Base-by-base conservation (phyloP, 2,329 filamentous ascomycete species). In the Alternaria brassicae region DNA sequence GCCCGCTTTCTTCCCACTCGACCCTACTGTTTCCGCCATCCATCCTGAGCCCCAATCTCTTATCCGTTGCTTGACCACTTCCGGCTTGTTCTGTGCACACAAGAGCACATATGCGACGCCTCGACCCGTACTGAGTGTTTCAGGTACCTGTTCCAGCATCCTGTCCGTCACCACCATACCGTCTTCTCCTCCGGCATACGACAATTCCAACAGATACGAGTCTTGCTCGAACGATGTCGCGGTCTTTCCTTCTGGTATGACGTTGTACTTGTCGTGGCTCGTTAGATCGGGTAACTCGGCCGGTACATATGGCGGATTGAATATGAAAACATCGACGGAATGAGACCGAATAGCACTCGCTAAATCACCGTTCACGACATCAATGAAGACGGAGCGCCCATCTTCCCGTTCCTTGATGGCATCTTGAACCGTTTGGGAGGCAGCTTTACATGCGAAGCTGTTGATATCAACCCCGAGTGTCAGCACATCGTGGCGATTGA, bases 261-360 rank as follows among this genome's bases (percentile, higher is more conserved):
- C 52, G 42, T 78, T 77, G 63, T 73, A 78, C 17, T 53, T 58
- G 17, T 67, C 60, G 56, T 79, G 77, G 45, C 70, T 68, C 5
- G 84, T 79, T 34, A 85, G 78, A 23, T 79, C 75, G 1, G 94
- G 93, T 59, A 96, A 80, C 25, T 89, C 85, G 2, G 93, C 96
- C 2, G 95, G 95, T 13, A 99, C 95, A 75, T 99, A 99, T 0
- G 95, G 95, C 53, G 95, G 95, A 75, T 99, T 99, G 84, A 98
- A 99, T 27, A 99, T 85, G 62, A 99, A 84, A 10, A 99, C 85
- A 74, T 99, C 95, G 5, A 96, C 85, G 37, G 80, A 78, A 2
- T 83, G 81, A 0, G 80, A 73, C 7, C 85, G 83, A 39, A 96
- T 79, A 0, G 89, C 81, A 2, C 84, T 78, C 4, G 85, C 83